These are phyloP conservation scores for Tulasnella sp. DNA, from an alignment of 768 basidiomycete genomes.

Conservation along the genomic window DNA sequence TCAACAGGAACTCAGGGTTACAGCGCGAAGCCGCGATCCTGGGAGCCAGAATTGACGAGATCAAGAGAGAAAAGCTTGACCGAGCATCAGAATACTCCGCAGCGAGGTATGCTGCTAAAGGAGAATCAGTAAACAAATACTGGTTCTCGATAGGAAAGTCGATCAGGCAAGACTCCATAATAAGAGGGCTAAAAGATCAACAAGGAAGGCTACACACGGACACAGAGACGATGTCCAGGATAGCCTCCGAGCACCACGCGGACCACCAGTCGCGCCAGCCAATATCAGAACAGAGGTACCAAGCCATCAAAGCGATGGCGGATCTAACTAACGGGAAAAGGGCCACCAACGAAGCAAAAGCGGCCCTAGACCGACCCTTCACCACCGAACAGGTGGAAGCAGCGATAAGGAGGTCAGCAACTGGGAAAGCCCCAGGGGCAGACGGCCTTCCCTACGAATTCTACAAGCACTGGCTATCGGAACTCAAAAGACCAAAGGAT, in stretches of 20 bases:
- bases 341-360: no score
- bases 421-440: background rate
- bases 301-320: no score
- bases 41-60: background rate
- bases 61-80: background rate
- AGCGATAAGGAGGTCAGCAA: background rate
- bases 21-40: background rate
- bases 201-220: background rate
- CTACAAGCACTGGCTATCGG: background rate
- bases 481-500: background rate
- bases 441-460: constrained; percentile 30
- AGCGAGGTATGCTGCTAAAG: background rate
- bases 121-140: constrained; percentile 19
- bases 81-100: background rate
- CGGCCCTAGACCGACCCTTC: background rate
- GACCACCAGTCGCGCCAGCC: background rate
- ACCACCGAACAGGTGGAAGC: background rate
- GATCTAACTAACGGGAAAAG: background rate
- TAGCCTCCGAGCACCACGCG: constrained; percentile 5
- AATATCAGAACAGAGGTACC: no score
- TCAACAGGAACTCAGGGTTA: no score
- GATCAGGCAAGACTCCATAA: background rate
- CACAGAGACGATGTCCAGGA: background rate
- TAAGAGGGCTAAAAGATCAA: background rate
- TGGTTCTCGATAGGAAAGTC: constrained; percentile 6